phyloP scores from a whole-genome alignment of 352 stramenopile genomes.

The Pythium diclinum region DNA sequence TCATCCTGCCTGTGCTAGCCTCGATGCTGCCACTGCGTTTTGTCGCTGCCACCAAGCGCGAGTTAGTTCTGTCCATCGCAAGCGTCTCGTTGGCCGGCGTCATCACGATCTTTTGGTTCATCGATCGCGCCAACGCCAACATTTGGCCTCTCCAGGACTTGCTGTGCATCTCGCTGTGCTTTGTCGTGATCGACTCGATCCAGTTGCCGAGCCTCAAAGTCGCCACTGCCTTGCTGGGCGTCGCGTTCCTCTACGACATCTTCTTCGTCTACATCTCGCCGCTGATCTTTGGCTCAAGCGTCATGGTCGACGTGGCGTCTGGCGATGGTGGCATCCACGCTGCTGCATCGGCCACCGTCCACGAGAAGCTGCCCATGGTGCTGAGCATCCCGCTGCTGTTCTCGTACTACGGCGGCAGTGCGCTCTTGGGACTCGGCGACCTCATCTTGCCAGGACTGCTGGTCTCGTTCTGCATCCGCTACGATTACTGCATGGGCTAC shows the following conservation, averaged over 20 bases:
- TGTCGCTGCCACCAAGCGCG: not conserved
- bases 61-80: conserved; percentile 10
- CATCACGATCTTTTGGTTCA: conserved; percentile 48
- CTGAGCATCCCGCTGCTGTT: conserved; percentile 89
- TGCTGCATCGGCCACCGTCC: conserved; percentile 13
- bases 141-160: conserved; percentile 89
- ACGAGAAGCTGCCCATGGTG: conserved; percentile 46
- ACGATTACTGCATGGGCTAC: conserved; percentile 76
- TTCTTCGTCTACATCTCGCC: conserved; percentile 94
- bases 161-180: conserved; percentile 85
- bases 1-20: conserved; percentile 38
- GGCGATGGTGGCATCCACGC: conserved; percentile 27
- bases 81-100: conserved; percentile 22
- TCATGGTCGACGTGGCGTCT: conserved; percentile 93
- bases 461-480: conserved; percentile 89
- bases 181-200: conserved; percentile 87
- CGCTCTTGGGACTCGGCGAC: conserved; percentile 92
- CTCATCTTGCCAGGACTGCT: conserved; percentile 93
- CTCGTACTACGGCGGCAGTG: conserved; percentile 83
- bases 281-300: conserved; percentile 68
- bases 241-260: conserved; percentile 92
- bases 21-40: conserved; percentile 9
- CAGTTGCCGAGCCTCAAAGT: conserved; percentile 76
- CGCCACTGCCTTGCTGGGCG: conserved; percentile 72
- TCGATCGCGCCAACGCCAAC: conserved; percentile 53